A percentile compares a stretch with the other conserved stretches of the same genome.
Conservation (phyloP, 306 rosid species). For the Vigna nakashimae region DNA sequence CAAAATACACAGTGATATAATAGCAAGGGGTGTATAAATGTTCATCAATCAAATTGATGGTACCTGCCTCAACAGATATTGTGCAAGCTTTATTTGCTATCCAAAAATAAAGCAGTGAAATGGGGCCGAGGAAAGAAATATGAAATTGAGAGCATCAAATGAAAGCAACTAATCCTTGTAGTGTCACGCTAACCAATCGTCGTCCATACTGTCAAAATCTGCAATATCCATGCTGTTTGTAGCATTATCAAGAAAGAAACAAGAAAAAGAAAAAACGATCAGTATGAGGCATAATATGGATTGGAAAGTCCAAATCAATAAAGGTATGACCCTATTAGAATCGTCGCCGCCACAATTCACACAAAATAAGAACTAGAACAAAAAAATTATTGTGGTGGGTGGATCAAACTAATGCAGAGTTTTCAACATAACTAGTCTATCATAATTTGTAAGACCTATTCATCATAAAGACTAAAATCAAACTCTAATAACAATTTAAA, state of each 20-base stretch:
- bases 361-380: background rate
- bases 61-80: conserved; percentile 50
- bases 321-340: background rate
- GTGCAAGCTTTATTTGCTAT: conserved; percentile 62
- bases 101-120: conserved; percentile 36
- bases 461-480: background rate
- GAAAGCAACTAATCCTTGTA: conserved; percentile 53
- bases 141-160: conserved; percentile 41
- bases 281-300: conserved; percentile 22
- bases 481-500: background rate
- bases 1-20: conserved; percentile 15
- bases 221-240: conserved; percentile 80
- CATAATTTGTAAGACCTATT: background rate
- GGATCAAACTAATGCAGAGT: conserved; percentile 40
- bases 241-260: conserved; percentile 18
- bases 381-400: background rate
- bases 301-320: background rate
- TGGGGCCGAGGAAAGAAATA: conserved; percentile 23
- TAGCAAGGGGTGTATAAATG: conserved; percentile 37
- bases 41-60: conserved; percentile 42
- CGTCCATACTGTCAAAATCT: conserved; percentile 84
- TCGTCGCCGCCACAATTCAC: background rate
- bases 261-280: background rate
- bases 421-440: conserved; percentile 23
- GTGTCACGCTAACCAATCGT: conserved; percentile 76